A percentile compares a stretch with the other conserved stretches of the same genome.
Conservation (phyloP, 2,329 filamentous ascomycete species). For the Didymella exigua region DNA sequence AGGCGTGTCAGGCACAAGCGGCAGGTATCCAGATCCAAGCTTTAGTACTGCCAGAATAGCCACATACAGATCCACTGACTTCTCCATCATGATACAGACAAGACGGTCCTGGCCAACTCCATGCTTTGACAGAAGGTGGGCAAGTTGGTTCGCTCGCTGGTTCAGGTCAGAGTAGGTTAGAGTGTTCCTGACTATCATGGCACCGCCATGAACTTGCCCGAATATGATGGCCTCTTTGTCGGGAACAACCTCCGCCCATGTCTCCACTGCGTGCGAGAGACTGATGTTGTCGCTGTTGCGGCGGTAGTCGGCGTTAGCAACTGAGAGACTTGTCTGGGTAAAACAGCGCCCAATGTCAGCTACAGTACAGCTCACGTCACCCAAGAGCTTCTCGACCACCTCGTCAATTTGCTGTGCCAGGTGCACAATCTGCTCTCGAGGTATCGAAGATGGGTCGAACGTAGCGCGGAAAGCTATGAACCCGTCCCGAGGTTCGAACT, state of each 20-base stretch:
- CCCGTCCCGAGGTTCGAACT: constrained; percentile 68
- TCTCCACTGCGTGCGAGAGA: constrained; percentile 59
- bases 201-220: constrained; percentile 52
- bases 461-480: constrained; percentile 60
- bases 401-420: constrained; percentile 67
- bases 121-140: constrained; percentile 58
- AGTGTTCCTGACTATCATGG: constrained; percentile 43
- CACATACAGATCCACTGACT: constrained; percentile 73
- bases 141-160: constrained; percentile 66
- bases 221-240: constrained; percentile 69
- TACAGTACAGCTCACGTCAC: constrained; percentile 43
- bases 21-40: constrained; percentile 78
- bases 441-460: constrained; percentile 61
- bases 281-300: constrained; percentile 28
- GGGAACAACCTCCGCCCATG: constrained; percentile 56
- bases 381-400: constrained; percentile 55
- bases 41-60: constrained; percentile 77
- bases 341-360: constrained; percentile 33
- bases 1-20: constrained; percentile 75
- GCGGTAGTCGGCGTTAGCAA: constrained; percentile 49
- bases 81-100: constrained; percentile 78
- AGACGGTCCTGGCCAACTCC: constrained; percentile 61
- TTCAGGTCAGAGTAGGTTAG: constrained; percentile 72
- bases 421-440: constrained; percentile 59
- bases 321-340: constrained; percentile 41